phyloP scores from a whole-genome alignment of 2,329 filamentous ascomycete genomes.

The Exophiala spinifera region DNA sequence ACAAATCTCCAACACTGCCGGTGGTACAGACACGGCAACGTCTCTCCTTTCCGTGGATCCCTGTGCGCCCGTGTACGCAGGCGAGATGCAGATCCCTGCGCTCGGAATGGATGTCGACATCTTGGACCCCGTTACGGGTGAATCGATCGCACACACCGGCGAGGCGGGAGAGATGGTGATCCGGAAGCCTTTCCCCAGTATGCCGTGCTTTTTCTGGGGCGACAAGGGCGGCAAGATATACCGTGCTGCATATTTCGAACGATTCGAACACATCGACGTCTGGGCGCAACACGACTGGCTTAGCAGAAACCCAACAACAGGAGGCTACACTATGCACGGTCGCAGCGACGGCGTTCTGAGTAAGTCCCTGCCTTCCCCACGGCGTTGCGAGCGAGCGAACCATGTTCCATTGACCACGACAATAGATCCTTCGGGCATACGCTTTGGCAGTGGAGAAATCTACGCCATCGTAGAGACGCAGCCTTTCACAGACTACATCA shows the following conservation, averaged over 20 bases:
- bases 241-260: constrained; percentile 46
- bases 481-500: constrained; percentile 33
- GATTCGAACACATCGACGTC: constrained; percentile 39
- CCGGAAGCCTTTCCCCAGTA: constrained; percentile 45
- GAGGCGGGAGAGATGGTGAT: constrained; percentile 47
- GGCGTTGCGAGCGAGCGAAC: not conserved
- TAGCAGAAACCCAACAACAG: constrained; percentile 41
- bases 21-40: constrained; percentile 49
- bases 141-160: constrained; percentile 28
- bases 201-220: constrained; percentile 48
- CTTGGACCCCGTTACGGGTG: constrained; percentile 38
- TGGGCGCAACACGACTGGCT: constrained; percentile 50
- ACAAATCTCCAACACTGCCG: constrained; percentile 44
- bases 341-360: constrained; percentile 47
- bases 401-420: no score
- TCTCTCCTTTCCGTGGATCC: constrained; percentile 45
- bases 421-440: constrained; percentile 43
- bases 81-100: constrained; percentile 46
- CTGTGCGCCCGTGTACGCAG: constrained; percentile 42
- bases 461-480: constrained; percentile 47
- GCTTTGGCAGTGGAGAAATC: constrained; percentile 48
- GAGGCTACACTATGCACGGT: constrained; percentile 44
- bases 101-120: constrained; percentile 50
- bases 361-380: not conserved
- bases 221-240: constrained; percentile 42